These are phyloP conservation scores for Boletus pseudo-olivaceus DNA, from an alignment of 768 basidiomycete genomes.

Conservation along the genomic window DNA sequence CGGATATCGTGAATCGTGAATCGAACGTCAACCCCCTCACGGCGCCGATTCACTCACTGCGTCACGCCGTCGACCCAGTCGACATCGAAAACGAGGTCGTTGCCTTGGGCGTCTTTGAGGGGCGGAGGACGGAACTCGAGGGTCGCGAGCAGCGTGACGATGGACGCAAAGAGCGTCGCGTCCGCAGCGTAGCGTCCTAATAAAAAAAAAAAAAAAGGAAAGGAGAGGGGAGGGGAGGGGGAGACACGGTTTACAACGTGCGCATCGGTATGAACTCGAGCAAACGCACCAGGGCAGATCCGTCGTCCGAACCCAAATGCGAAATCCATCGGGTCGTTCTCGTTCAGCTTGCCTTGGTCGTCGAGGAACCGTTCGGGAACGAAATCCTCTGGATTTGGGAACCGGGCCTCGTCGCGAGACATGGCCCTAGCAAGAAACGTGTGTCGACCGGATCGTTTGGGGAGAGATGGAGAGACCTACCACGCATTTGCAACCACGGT, in stretches of 20 bases:
- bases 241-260: too few species aligned
- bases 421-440: constrained; percentile 2
- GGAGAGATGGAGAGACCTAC: background rate
- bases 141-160: constrained; percentile 14
- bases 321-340: constrained; percentile 5
- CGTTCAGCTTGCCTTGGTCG: constrained; percentile 1
- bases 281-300: constrained; percentile 4
- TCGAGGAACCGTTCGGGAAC: too few species aligned
- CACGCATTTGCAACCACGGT: constrained; percentile 12
- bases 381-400: too few species aligned
- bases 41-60: background rate
- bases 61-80: constrained; percentile 8
- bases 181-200: constrained; percentile 2
- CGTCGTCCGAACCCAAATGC: constrained; percentile 15
- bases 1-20: background rate
- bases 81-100: background rate
- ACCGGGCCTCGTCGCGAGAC: constrained; percentile 7
- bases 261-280: too few species aligned
- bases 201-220: background rate
- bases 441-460: background rate
- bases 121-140: constrained; percentile 6
- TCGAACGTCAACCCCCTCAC: background rate
- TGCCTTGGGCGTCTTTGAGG: background rate
- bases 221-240: too few species aligned
- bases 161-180: constrained; percentile 4